Conservation (phyloP, 2,329 filamentous ascomycete genomes). For the Monosporascus sp. region DNA sequence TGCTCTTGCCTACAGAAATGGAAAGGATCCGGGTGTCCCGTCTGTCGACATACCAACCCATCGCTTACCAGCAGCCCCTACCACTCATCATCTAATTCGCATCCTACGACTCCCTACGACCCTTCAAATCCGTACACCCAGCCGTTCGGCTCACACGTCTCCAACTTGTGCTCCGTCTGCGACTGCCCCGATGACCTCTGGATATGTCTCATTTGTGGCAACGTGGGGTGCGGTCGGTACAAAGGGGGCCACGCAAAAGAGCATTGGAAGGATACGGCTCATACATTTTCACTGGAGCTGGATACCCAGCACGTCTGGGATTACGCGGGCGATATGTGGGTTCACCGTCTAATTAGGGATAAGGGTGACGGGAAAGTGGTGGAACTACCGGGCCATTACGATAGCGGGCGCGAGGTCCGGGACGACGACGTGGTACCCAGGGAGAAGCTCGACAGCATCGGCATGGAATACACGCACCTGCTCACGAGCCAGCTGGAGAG, state of each 20-base stretch:
- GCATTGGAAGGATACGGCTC: slow-evolving; percentile 84
- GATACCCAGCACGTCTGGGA: slow-evolving; percentile 97
- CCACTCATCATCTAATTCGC: slow-evolving; percentile 13
- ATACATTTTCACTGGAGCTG: slow-evolving; percentile 90
- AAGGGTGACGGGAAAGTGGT: slow-evolving; percentile 91
- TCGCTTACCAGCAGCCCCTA: slow-evolving; percentile 16
- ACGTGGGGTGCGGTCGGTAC: slow-evolving; percentile 89
- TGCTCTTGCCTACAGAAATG: slow-evolving; percentile 95
- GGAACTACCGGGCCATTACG: slow-evolving; percentile 63
- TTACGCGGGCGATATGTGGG: slow-evolving; percentile 91
- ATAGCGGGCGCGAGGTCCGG: slow-evolving; percentile 38
- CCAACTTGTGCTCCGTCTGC: slow-evolving; percentile 76
- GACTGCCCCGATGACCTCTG: slow-evolving; percentile 79
- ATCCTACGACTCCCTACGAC: slow-evolving; percentile 30
- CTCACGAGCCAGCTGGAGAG: slow-evolving; percentile 89
- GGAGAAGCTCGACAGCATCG: slow-evolving; percentile 68
- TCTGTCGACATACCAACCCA: slow-evolving; percentile 78
- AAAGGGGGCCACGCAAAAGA: slow-evolving; percentile 90
- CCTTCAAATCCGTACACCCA: slow-evolving; percentile 44
- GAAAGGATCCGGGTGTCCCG: slow-evolving; percentile 89
- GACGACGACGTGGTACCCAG: slow-evolving; percentile 61
- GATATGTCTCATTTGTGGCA: slow-evolving; percentile 92
- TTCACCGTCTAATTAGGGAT: slow-evolving; percentile 89
- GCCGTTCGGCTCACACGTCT: slow-evolving; percentile 54
- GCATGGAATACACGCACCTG: slow-evolving; percentile 90